Evolutionary conservation across 1,284 basidiomycete genomes (phyloP), one percentile per base, ranked within the genome.

Genomic region (Gymnopus androsaceus): DNA sequence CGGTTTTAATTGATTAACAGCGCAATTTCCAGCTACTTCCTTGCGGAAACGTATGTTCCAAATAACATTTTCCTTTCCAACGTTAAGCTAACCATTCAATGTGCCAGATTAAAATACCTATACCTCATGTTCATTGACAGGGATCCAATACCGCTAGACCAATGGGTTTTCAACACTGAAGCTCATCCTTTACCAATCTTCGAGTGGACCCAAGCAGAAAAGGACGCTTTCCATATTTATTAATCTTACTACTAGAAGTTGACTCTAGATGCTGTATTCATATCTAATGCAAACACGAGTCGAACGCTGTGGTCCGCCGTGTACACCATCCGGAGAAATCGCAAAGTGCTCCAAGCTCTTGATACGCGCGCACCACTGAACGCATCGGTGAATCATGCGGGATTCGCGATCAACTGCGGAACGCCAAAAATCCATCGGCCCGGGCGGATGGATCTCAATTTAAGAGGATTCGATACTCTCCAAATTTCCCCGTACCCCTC

Each of bases 81-180:
- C n/a, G 23, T 37, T 11, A 11, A 38, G 9, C 27, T 57, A 33
- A 48, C 27, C 23, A 38, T 17, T 42, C 33, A 5, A 30, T 48
- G 42, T 73, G 11, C 66, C 70, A 84, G 82, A 53, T 69, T 88
- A 55, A 88, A 88, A 67, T 88, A 88, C 64, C 75, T 87, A 23
- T 87, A 85, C 63, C 75, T 88, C 17, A 69, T 85, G 58, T 88
- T 86, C 67, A 69, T 68, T 37, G 79, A 84, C 44, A 76, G 81
- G 34, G 83, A 85, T 48, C 68, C 78, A 1, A 60, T 91, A 49
- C 84, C 88, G 9, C 69, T 92, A 42, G 83, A 88, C 51, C 72
- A 81, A 54, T 94, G 88, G 83, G 88, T 94, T 9, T 87, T 94
- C 67, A 95, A 93, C 66, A 95, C 93, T 0, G 92, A 93, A 67